Evolutionary conservation across 108 stramenopile species (phyloP).

Genomic region (Pseudonitzschia multistriata): DNA sequence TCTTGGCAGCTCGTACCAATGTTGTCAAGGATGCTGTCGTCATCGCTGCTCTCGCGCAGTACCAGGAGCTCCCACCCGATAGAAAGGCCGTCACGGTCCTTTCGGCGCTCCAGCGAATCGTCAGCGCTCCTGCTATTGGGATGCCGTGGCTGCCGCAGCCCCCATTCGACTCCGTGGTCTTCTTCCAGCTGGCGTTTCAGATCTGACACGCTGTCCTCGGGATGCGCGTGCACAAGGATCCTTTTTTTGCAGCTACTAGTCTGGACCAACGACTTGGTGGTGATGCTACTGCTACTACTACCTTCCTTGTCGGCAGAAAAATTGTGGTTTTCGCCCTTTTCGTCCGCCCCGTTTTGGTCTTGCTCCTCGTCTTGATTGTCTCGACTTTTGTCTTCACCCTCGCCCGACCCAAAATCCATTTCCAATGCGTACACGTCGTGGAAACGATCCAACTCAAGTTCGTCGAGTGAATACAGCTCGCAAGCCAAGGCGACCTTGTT

Average conservation of each 20-base stretch:
- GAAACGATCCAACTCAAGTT: conserved; percentile 19
- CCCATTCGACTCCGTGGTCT: conserved; percentile 24
- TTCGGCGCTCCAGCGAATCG: neutral
- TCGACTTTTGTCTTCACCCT: neutral
- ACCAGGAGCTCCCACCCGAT: conserved; percentile 6
- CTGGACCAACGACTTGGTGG: neutral
- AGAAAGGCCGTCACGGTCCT: neutral
- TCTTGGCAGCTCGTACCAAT: neutral
- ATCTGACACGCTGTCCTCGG: conserved; percentile 36
- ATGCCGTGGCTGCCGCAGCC: neutral
- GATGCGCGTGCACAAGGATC: conserved; percentile 22
- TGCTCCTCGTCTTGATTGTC: neutral
- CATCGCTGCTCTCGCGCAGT: neutral
- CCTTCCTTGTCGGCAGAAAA: neutral
- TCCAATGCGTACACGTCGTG: conserved; percentile 30
- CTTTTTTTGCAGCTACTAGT: neutral
- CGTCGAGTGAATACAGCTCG: conserved; percentile 34
- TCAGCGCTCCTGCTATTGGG: neutral
- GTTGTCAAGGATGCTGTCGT: neutral
- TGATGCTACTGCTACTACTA: neutral
- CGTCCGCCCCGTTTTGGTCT: neutral
- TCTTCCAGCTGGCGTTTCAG: conserved; percentile 30
- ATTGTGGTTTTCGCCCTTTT: neutral
- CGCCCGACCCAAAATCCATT: conserved; percentile 4
- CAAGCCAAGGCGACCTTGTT: conserved; percentile 36